Evolutionary conservation across 78 protist genomes (phyloP), one percentile per base, ranked within the genome.

Genomic region (Chrysochromulina tobinii): DNA sequence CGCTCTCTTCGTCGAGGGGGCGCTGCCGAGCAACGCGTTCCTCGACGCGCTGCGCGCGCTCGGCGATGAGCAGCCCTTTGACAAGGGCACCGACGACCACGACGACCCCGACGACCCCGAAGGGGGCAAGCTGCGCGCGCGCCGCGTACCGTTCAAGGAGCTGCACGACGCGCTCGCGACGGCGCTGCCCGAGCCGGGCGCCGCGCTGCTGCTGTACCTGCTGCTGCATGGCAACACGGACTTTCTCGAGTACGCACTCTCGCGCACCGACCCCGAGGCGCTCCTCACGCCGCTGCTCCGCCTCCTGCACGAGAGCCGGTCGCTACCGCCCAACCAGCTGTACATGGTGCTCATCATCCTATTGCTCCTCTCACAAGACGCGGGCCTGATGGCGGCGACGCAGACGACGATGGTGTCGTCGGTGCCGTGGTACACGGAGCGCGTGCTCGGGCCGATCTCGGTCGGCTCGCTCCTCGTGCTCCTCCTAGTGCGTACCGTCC

Each of bases 231-330:
- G 92, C 68, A 94, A 94, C 77, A 50, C 53, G 21, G 61, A 55
- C 57, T 91, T 94, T n/a, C 92, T 89, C 64, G 91, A 79, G 68
- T 94, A 94, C 53, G 91, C 87, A 61, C 96, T 94, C 68, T 79
- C 95, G 53, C 91, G 95, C 89, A 79, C 96, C 14, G 88, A 83
- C 72, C 50, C 72, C 27, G 88, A 83, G 25, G 3, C 55, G 25
- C 88, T 83, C 20, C 66, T 83, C 18, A 1, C 59, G 51, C 88
- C 88, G 23, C 51, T 83, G 72, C 88, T 83, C 27, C 68, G 55
- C 55, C 4, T 7, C 55, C 57, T 83, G 55, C 12, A 57, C 88
- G 27, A 4, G 20, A 15, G 3, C 55, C 17, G 15, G 15, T 14
- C 12, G 20, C n/a, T 8, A n/a, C 0, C 48, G 59, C 87, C 66